Evolutionary conservation across 2,329 filamentous ascomycete genomes (phyloP), one percentile per base, ranked within the genome.

Genomic region (Bipolaris bicolor): DNA sequence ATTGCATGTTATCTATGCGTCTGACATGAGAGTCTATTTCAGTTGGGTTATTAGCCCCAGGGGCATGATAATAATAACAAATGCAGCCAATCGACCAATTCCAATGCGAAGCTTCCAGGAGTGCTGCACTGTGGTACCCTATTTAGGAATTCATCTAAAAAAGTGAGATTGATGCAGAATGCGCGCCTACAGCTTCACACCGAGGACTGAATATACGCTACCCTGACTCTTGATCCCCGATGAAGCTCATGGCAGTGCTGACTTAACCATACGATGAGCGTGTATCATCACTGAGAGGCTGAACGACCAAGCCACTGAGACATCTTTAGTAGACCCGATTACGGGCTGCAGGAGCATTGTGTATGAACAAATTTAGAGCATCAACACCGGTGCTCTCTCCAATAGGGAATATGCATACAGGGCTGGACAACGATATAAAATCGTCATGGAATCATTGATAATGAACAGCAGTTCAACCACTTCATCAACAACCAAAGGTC

Each of bases 161-260:
- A 37, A 29, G 16, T 29, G 13, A 10, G 37, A 41, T 22, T 10
- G 37, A 34, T 26, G 33, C 22, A 40, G 46, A 20, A 46, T 41
- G 51, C 40, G 43, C 49, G 22, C 40, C 45, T 50, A 40, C 36
- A 7, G n/a, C 5, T 16, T 24, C 7, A 36, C 46, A 46, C 46
- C 29, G 29, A 15, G 39, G 46, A 26, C 31, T 13, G 24, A 40
- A 48, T 36, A 36, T 24, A 46, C 16, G 13, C 44, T 33, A 13
- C 13, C 37, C 34, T 54, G 22, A 45, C 45, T 43, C 51, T 43
- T n/a, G 39, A 43, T 33, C 10, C 36, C 15, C 37, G 20, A 36
- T 46, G 20, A 44, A 47, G 43, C 16, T 41, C 36, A 16, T 44
- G 26, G 48, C 44, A 47, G 49, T 47, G 49, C 54, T 52, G 49